Evolutionary conservation across 2,329 filamentous ascomycete species (phyloP), one percentile per base, ranked within the genome.

Genomic region (Clarireedia hainanense): DNA sequence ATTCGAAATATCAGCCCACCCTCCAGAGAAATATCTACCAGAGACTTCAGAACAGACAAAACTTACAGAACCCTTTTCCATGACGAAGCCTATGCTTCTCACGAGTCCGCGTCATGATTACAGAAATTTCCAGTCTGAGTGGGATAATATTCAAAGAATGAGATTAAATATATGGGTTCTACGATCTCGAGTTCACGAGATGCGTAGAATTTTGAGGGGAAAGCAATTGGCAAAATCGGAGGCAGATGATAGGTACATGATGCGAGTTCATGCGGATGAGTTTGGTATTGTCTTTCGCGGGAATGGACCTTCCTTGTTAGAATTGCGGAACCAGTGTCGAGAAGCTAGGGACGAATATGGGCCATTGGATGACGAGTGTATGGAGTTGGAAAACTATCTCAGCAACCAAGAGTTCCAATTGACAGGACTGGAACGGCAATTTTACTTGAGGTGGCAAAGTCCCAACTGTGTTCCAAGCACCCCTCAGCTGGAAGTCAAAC

Each of bases 311-410:
- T 26, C 27, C 39, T 14, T 52, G 20, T 23, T 14, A 7, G 37
- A 52, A 6, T 40, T 60, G 17, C 39, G 52, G 27, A 12, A 61
- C 26, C 43, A 50, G 6, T 64, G 52, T 20, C 43, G 60, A 40
- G 9, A 14, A 15, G 47, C 50, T 5, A 50, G 62, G 14, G 51
- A 63, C 51, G 56, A 62, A 5, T 63, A 63, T 36, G 60, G 62
- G 1, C 63, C 59, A 3, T 27, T 65, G 5, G 60, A 61, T 30
- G 57, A 64, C 26, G 60, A 64, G 17, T 60, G 59, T 20, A 60
- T 51, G 15, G 15, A 47, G 1, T 52, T 64, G 10, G 63, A 65
- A 56, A 57, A 62, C 34, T 14, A 47, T 4, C 52, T 65, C 2
- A 48, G 50, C 6, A 34, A 17, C 3, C 15, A 61, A 17, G 62